A percentile compares a stretch with the other conserved stretches of the same genome.
Evolutionary conservation across 2,329 filamentous ascomycete species (phyloP).

Genomic region (Graphilbum sp.): DNA sequence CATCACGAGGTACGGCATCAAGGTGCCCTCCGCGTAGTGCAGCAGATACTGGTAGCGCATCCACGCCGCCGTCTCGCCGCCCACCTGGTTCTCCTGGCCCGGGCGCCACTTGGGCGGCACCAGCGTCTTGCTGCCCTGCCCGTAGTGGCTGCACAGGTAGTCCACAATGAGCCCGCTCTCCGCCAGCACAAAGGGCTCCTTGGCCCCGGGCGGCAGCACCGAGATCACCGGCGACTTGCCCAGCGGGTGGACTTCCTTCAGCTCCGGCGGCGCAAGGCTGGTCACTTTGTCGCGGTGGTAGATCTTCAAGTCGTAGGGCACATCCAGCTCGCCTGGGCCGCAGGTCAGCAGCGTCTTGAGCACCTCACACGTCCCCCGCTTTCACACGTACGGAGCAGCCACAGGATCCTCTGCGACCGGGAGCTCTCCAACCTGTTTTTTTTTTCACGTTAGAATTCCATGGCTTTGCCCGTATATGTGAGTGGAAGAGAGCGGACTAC

Average conservation of each 20-base stretch:
- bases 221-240: slow-evolving; percentile 74
- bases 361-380: not conserved
- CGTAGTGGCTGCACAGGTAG: slow-evolving; percentile 57
- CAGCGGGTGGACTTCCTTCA: slow-evolving; percentile 65
- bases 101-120: slow-evolving; percentile 38
- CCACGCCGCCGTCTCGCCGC: slow-evolving; percentile 45
- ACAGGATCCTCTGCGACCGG: slow-evolving; percentile 67
- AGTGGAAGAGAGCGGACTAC: not conserved
- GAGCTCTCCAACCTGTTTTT: slow-evolving; percentile 60
- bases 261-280: slow-evolving; percentile 54
- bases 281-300: slow-evolving; percentile 48
- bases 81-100: slow-evolving; percentile 38
- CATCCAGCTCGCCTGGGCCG: slow-evolving; percentile 48
- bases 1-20: slow-evolving; percentile 58
- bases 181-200: slow-evolving; percentile 46
- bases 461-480: not conserved
- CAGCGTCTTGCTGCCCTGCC: slow-evolving; percentile 25
- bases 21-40: slow-evolving; percentile 71
- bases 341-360: not conserved
- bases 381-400: slow-evolving; percentile 44
- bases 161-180: slow-evolving; percentile 72
- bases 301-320: slow-evolving; percentile 65
- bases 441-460: too few relatives aligned
- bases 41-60: slow-evolving; percentile 51
- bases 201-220: slow-evolving; percentile 25